These are phyloP conservation scores for Neophaeococcomyces aloes DNA, from an alignment of 2,329 filamentous ascomycete genomes.

Conservation along the genomic window DNA sequence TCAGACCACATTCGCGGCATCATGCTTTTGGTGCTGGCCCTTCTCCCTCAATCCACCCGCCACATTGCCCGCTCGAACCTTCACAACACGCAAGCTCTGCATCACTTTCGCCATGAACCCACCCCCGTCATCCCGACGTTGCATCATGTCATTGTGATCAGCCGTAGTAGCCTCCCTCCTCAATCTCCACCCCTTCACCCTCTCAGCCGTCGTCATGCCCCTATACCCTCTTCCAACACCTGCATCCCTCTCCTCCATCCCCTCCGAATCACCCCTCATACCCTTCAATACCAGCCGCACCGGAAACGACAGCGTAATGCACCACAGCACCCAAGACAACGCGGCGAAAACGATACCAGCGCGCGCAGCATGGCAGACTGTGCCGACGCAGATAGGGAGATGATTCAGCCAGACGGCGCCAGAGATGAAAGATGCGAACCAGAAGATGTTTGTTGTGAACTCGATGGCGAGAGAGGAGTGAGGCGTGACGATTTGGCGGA, in stretches of 20 bases:
- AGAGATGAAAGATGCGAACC: slow-evolving; percentile 79
- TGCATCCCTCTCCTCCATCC: neutral
- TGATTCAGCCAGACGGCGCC: slow-evolving; percentile 52
- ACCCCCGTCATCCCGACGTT: neutral
- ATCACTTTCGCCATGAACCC: neutral
- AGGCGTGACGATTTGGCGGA: slow-evolving; percentile 51
- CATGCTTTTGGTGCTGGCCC: no score
- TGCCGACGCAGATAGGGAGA: slow-evolving; percentile 43
- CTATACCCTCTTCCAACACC: neutral
- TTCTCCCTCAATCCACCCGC: slow-evolving; percentile 1
- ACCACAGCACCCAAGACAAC: slow-evolving; percentile 35
- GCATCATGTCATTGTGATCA: neutral
- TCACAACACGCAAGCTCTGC: neutral
- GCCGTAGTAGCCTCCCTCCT: neutral
- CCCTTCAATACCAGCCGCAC: slow-evolving; percentile 5
- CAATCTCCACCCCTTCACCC: neutral
- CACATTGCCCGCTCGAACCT: slow-evolving; percentile 3
- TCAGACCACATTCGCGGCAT: no score
- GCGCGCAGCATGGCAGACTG: slow-evolving; percentile 50
- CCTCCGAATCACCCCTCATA: slow-evolving; percentile 1
- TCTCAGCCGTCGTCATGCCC: neutral
- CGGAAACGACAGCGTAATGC: slow-evolving; percentile 5
- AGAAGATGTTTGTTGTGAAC: slow-evolving; percentile 68
- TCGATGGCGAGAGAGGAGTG: slow-evolving; percentile 59
- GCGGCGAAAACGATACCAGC: slow-evolving; percentile 39